Evolutionary conservation across 75 land plant genomes (phyloP).

Genomic region (Selaginella moellendorffii): DNA sequence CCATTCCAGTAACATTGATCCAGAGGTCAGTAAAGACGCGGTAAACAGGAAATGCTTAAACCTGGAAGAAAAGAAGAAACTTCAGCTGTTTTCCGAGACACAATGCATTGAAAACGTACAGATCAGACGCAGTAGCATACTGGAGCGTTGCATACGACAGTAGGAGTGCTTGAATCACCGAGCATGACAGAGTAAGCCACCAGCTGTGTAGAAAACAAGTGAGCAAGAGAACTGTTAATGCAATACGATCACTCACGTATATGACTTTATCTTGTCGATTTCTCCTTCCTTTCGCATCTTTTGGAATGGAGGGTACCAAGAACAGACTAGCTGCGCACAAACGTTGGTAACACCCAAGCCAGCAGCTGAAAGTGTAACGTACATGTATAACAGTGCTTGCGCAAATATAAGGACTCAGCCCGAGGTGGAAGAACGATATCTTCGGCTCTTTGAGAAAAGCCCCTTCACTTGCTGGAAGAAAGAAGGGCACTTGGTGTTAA

Average conservation of each 20-base stretch:
- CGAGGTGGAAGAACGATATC: constrained; percentile 89
- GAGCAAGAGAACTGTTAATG: neutral
- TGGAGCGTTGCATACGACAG: constrained; percentile 53
- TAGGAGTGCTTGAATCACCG: constrained; percentile 53
- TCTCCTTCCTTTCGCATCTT: constrained; percentile 94
- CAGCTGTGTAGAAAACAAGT: constrained; percentile 39
- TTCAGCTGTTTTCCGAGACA: too few relatives aligned
- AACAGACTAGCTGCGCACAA: constrained; percentile 63
- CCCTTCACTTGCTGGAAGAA: constrained; percentile 12
- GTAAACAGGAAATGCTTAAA: constrained; percentile 57
- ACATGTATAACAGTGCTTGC: constrained; percentile 96
- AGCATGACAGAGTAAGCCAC: constrained; percentile 76
- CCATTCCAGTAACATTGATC: constrained; percentile 81
- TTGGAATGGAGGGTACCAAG: constrained; percentile 71
- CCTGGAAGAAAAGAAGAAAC: too few relatives aligned
- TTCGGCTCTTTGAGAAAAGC: constrained; percentile 56
- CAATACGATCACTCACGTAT: constrained; percentile 58
- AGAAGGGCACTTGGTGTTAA: too few relatives aligned
- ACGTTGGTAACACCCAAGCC: neutral
- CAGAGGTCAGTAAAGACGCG: constrained; percentile 48
- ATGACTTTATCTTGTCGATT: constrained; percentile 81
- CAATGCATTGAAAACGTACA: too few relatives aligned
- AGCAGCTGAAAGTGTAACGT: too few relatives aligned
- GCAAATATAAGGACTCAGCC: constrained; percentile 74
- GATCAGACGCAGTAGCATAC: constrained; percentile 63